Base-by-base conservation (phyloP, 192 early-diverging fungal species). In the Coemansia sp. region DNA sequence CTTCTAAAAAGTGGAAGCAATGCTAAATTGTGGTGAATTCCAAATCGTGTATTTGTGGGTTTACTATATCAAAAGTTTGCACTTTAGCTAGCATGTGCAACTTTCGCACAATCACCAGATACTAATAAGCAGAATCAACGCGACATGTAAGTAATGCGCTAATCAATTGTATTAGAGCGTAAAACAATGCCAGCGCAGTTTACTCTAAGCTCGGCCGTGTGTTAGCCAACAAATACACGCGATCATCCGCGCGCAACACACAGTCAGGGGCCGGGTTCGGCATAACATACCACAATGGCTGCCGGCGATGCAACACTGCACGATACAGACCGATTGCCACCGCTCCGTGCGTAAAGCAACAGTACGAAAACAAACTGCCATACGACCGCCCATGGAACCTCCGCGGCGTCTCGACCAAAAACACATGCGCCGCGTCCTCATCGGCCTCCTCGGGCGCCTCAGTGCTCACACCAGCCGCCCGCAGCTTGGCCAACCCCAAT, bases 251-350 rank as follows among this genome's bases (percentile, higher is more conserved):
- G 58, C 82, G 82, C 53, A 90, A 24, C 23, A 77, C 62, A 47
- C 77, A 75, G 32, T 75, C 64, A 5, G 62, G 59, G n/a, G 54
- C 43, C 3, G 89, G 89, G 51, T 90, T 90, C 1, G 86, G 73
- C 51, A 83, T 73, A 12, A 87, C 81, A 58, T 86, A 88, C 61
- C 80, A 82, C 58, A 83, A 61, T n/a, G 83, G 75, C 49, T 74
- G 70, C 11, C 65, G 69, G 27, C 80, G 73, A 43, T 88, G 86
- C 54, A 74, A 57, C 29, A 72, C 78, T 7, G 61, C 50, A 52
- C 89, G 82, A 59, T 90, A 90, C n/a, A 90, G 82, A 10, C 82
- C 89, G n/a, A 90, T 66, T 4, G 84, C 67, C 9, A 90, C 54
- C 9, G 84, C 82, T 0, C 45, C 43, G 47, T 88, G 78, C 24